A percentile compares a stretch with the other conserved stretches of the same genome.
These are phyloP conservation scores for Penicillium sp. DNA, from an alignment of 2,329 filamentous ascomycete species.

Conservation along the genomic window DNA sequence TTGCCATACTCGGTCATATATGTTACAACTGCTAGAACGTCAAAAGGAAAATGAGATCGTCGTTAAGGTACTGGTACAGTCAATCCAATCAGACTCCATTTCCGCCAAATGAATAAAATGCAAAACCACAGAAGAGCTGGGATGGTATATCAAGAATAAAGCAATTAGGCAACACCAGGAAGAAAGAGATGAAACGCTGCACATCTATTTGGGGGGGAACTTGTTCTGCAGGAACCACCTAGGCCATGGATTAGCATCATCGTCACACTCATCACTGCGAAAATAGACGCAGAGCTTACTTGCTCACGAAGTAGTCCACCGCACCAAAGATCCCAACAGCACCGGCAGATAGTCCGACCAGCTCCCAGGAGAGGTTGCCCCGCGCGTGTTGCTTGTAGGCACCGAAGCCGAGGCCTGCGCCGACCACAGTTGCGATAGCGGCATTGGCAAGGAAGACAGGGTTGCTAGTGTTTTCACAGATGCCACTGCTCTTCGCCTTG, in stretches of 20 bases:
- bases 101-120: conserved; percentile 17
- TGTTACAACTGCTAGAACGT: not conserved
- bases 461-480: conserved; percentile 46
- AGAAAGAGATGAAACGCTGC: not conserved
- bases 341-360: conserved; percentile 45
- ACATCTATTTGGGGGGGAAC: conserved; percentile 48
- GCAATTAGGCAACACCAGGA: conserved; percentile 6
- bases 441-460: conserved; percentile 51
- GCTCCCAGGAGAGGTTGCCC: conserved; percentile 49
- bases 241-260: conserved; percentile 15
- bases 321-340: conserved; percentile 47
- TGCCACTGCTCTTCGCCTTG: conserved; percentile 36
- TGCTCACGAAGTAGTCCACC: conserved; percentile 52
- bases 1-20: not conserved
- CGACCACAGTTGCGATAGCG: conserved; percentile 41
- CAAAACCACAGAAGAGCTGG: conserved; percentile 24
- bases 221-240: conserved; percentile 55
- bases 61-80: conserved; percentile 16
- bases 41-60: conserved; percentile 16
- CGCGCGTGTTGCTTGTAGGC: conserved; percentile 49
- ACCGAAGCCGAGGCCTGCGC: conserved; percentile 48
- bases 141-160: conserved; percentile 28
- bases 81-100: conserved; percentile 15
- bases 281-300: conserved; percentile 36
- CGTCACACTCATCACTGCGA: not conserved